Conservation (phyloP, 2,329 filamentous ascomycete species). For the Myrmaecium sp. region DNA sequence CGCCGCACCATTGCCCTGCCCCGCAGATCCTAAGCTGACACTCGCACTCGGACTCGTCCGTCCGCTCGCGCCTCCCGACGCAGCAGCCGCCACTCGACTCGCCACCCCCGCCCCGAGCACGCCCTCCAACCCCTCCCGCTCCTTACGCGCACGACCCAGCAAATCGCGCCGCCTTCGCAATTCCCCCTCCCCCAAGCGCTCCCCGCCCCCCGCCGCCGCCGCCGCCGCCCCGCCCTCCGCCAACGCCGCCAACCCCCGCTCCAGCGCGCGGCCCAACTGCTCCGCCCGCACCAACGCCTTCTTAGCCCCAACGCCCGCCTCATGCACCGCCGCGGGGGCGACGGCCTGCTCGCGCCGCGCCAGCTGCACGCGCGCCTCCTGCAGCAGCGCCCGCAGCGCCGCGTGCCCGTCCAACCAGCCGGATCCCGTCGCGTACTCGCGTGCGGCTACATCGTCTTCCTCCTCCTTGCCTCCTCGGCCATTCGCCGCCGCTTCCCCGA, state of each 20-base stretch:
- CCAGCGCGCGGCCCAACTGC: slow-evolving; percentile 44
- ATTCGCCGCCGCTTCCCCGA: slow-evolving; percentile 10
- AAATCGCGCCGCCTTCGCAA: slow-evolving; percentile 54
- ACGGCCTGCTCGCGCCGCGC: slow-evolving; percentile 48
- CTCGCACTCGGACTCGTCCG: background rate
- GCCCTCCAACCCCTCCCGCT: slow-evolving; percentile 60
- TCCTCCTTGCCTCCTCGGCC: slow-evolving; percentile 21
- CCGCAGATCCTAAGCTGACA: slow-evolving; percentile 8
- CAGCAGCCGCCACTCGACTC: slow-evolving; percentile 25
- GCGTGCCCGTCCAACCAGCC: slow-evolving; percentile 64
- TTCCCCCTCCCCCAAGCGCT: slow-evolving; percentile 54
- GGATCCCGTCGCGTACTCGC: slow-evolving; percentile 35
- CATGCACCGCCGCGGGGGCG: slow-evolving; percentile 43
- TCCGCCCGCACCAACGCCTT: slow-evolving; percentile 52
- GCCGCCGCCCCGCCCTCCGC: no score
- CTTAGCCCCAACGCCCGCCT: slow-evolving; percentile 60
- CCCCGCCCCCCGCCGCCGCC: slow-evolving; percentile 19
- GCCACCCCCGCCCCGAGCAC: slow-evolving; percentile 48
- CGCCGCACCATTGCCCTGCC: slow-evolving; percentile 23
- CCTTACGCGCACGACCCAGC: slow-evolving; percentile 50
- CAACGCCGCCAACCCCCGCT: slow-evolving; percentile 42
- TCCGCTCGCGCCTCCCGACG: slow-evolving; percentile 13
- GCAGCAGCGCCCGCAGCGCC: slow-evolving; percentile 55
- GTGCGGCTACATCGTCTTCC: slow-evolving; percentile 15
- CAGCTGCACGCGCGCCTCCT: slow-evolving; percentile 48